Percentiles rank a stretch among this genome's conserved stretches.
These are phyloP conservation scores for Chaetomidium leptoderma DNA, from an alignment of 495 filamentous ascomycete genomes.

Conservation along the genomic window DNA sequence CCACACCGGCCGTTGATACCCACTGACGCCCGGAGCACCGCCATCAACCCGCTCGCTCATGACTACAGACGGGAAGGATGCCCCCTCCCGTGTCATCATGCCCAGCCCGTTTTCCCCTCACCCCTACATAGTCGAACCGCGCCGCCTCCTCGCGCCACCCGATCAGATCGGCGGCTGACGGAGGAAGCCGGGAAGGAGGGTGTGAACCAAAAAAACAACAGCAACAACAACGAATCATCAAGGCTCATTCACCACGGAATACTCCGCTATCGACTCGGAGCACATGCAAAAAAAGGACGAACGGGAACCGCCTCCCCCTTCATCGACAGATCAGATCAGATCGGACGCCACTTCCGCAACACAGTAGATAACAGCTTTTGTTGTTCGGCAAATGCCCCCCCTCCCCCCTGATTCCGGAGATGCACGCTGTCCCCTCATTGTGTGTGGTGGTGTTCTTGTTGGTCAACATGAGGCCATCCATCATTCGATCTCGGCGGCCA, in stretches of 20 bases:
- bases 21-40: neutral
- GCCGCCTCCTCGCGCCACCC: constrained; percentile 1
- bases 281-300: too few species aligned
- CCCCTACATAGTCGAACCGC: neutral
- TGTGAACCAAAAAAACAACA: neutral
- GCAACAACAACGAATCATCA: neutral
- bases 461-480: constrained; percentile 10
- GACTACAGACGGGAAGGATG: too few species aligned
- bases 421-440: neutral
- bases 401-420: too few species aligned
- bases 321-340: too few species aligned
- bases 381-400: too few species aligned
- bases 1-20: neutral
- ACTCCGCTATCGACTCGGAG: too few species aligned
- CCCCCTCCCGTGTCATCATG: neutral
- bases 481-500: constrained; percentile 4
- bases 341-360: too few species aligned
- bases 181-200: neutral
- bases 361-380: too few species aligned
- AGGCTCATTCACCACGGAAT: too few species aligned
- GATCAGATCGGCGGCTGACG: constrained; percentile 4
- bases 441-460: neutral
- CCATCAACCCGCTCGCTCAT: neutral
- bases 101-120: neutral
- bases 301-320: too few species aligned